Conservation (phyloP, 2,329 filamentous ascomycete species). For the Aspergillus fischeri region DNA sequence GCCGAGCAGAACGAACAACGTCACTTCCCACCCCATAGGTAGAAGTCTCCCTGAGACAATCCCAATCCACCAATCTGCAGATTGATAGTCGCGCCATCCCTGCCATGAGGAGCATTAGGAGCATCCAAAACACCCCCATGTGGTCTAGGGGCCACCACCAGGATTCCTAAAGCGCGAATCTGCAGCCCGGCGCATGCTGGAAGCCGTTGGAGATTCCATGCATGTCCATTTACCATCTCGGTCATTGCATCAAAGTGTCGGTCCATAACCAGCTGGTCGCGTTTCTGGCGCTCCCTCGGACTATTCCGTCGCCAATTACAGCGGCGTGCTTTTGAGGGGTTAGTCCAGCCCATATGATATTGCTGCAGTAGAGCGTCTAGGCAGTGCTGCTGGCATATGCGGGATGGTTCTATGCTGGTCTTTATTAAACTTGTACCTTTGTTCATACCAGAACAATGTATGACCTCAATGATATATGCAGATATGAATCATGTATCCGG, state of each 20-base stretch:
- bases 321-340: background rate
- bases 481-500: background rate
- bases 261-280: background rate
- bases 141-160: background rate
- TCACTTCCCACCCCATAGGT: background rate
- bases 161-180: background rate
- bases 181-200: background rate
- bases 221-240: background rate
- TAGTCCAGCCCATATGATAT: background rate
- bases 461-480: too few species aligned
- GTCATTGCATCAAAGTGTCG: background rate
- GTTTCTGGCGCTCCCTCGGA: background rate
- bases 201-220: background rate
- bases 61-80: background rate
- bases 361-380: background rate
- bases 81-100: background rate
- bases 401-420: too few species aligned
- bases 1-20: background rate
- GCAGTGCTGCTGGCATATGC: background rate
- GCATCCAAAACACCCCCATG: background rate
- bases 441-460: too few species aligned
- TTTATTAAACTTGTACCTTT: too few species aligned
- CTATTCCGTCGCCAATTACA: background rate
- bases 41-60: background rate
- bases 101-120: background rate